phyloP scores from a whole-genome alignment of 2,329 filamentous ascomycete genomes.

The Pleomassaria siparia region DNA sequence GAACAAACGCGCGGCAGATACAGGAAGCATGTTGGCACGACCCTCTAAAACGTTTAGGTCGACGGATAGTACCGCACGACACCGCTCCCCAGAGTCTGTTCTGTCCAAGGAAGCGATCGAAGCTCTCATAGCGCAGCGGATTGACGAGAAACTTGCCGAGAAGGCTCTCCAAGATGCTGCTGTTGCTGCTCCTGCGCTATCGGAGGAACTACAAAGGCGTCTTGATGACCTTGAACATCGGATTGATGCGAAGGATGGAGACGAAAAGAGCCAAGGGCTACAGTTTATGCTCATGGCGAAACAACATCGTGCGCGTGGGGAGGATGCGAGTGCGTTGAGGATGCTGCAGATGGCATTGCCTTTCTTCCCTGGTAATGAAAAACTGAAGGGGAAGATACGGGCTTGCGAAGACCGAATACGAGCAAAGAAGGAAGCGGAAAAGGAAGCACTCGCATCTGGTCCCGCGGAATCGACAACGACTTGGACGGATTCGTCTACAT shows the following conservation, averaged over 20 bases:
- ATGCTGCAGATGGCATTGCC: conserved; percentile 86
- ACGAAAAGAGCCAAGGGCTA: conserved; percentile 76
- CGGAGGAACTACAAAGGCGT: conserved; percentile 76
- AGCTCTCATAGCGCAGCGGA: conserved; percentile 87
- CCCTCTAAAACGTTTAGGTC: conserved; percentile 44
- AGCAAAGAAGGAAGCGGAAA: conserved; percentile 39
- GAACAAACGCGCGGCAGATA: conserved; percentile 48
- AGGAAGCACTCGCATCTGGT: conserved; percentile 6
- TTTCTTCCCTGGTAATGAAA: conserved; percentile 83
- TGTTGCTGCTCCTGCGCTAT: conserved; percentile 55
- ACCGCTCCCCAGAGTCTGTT: conserved; percentile 33
- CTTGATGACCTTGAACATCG: conserved; percentile 83
- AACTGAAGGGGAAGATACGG: conserved; percentile 62
- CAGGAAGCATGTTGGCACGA: conserved; percentile 39
- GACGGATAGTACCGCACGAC: conserved; percentile 36
- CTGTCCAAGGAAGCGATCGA: conserved; percentile 72
- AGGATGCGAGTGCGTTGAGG: conserved; percentile 73
- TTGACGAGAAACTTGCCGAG: conserved; percentile 84
- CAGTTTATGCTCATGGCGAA: conserved; percentile 88
- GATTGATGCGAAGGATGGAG: conserved; percentile 71
- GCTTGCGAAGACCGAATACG: conserved; percentile 55
- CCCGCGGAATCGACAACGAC: conserved; percentile 17
- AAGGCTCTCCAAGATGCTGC: conserved; percentile 62
- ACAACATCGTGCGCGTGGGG: conserved; percentile 82
- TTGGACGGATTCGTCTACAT: conserved; percentile 11